A percentile compares a stretch with the other conserved stretches of the same genome.
phyloP scores from a whole-genome alignment of 2,329 filamentous ascomycete genomes.

The Aspergillus hortae region DNA sequence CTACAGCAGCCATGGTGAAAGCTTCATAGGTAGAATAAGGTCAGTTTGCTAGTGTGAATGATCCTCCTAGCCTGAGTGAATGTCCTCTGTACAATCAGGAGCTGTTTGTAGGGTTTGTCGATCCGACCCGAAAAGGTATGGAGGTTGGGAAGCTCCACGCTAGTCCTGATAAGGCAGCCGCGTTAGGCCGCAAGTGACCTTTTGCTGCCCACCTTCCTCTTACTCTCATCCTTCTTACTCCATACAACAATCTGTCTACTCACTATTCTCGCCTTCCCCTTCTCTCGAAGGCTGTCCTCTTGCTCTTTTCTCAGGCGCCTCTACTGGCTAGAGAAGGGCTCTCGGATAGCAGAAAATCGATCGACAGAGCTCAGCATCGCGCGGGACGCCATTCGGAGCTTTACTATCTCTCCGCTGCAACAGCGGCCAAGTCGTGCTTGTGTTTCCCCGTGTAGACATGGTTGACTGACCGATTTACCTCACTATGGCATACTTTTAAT shows the following conservation, averaged over 20 bases:
- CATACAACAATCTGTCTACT: neutral
- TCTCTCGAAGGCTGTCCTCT: too few relatives aligned
- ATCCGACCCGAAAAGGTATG: too few relatives aligned
- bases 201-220: constrained; percentile 11
- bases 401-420: neutral
- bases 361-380: neutral
- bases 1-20: constrained; percentile 7
- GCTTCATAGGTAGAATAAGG: neutral
- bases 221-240: constrained; percentile 1
- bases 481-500: constrained; percentile 4
- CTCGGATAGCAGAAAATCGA: neutral
- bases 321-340: neutral
- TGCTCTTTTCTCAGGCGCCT: too few relatives aligned
- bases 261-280: neutral
- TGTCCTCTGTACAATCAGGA: too few relatives aligned
- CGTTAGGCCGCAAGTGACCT: constrained; percentile 21
- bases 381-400: neutral
- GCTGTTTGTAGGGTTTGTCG: too few relatives aligned
- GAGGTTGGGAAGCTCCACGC: constrained; percentile 5
- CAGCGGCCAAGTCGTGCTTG: neutral
- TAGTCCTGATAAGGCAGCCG: constrained; percentile 20
- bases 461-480: constrained; percentile 12
- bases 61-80: neutral
- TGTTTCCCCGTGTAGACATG: constrained; percentile 16
- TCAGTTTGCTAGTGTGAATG: neutral